Base-by-base conservation (phyloP, 108 stramenopile species). In the Cyclotella baltica region DNA sequence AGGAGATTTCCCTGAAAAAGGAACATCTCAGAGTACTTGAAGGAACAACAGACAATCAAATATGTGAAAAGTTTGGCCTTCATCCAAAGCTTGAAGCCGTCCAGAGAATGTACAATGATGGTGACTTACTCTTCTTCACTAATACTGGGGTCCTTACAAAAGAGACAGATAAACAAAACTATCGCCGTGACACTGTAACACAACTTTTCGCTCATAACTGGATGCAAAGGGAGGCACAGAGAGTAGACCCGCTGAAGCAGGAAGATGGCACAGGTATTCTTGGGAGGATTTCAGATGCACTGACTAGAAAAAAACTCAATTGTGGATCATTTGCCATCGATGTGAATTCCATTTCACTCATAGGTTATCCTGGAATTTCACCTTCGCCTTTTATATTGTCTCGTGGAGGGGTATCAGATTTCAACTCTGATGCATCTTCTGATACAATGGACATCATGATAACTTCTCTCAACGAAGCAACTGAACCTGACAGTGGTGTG, bases 111-210 rank as follows among this genome's bases (percentile, higher is more conserved):
- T 94, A 90, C 84, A 68, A 89, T 51, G 82, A 75, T n/a, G 79
- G 81, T n/a, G 88, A 92, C 57, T 70, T 85, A 34, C 46, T 77
- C 13, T 94, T 90, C 65, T 74, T 92, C 52, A 83, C 90, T 28
- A 94, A 94, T 68, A 82, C 85, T 33, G 93, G 93, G 22, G 79
- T 83, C n/a, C 51, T 94, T 18, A 76, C 82, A 20, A 77, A 79
- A 67, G 77, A 81, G 36, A 77, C 82, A 19, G 77, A 76, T 30
- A 81, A 78, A 47, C 30, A 80, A 40, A 86, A 86, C 37, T 91
- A 87, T 74, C 67, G 57, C 23, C 48, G 51, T 30, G 61, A 72
- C 19, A 85, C 84, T 3, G 56, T 57, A 48, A 86, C 83, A 6
- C 81, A 87, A 29, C 76, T 90, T 13, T 86, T 86, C 75, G 85